Base-by-base conservation (phyloP, 2,329 filamentous ascomycete genomes). In the Aaosphaeria pasadenensis region DNA sequence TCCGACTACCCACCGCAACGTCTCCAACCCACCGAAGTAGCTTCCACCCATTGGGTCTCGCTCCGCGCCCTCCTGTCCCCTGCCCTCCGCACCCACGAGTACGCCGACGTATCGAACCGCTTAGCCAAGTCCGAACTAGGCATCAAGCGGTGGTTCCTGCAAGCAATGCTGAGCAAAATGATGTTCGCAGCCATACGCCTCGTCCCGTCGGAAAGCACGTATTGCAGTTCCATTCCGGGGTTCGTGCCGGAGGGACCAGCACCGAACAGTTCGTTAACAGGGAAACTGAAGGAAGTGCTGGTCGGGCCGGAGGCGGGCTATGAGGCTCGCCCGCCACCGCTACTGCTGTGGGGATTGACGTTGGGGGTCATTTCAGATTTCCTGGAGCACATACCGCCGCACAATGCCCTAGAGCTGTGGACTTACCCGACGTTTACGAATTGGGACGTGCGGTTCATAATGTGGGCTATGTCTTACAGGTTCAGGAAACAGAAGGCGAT, bases 341-440 rank as follows among this genome's bases (percentile, higher is more conserved):
- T 88, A 1, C 67, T 87, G 7, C 78, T 88, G 1, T 88, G 85
- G 85, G 85, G 85, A 0, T 64, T 88, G 32, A 87, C 85, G 0
- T 72, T 88, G 1, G 85, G 84, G 5, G 80, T 88, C 31, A 67
- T 87, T 36, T 81, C 82, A 11, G 85, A 88, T 64, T 83, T 88
- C 53, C 74, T 88, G 28, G 83, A 87, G 53, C 77, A 86, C 59
- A 69, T 87, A 4, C 84, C 84, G n/a, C 83, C 84, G 1, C 73
- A 81, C 53, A 82, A 80, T 45, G 79, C 83, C 2, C 75, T 87
- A 4, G 71, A 79, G 32, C 64, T 86, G 29, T 88, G 85, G 84
- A 79, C 78, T 30, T 87, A 86, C 58, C 85, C 85, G 0, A 87
- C 82, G 1, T 87, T 88, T 60, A 86, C 84, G 0, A 75, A 80